Evolutionary conservation across 106 monocot genomes (phyloP), one percentile per base, ranked within the genome.

Genomic region (Acorus gramineus): DNA sequence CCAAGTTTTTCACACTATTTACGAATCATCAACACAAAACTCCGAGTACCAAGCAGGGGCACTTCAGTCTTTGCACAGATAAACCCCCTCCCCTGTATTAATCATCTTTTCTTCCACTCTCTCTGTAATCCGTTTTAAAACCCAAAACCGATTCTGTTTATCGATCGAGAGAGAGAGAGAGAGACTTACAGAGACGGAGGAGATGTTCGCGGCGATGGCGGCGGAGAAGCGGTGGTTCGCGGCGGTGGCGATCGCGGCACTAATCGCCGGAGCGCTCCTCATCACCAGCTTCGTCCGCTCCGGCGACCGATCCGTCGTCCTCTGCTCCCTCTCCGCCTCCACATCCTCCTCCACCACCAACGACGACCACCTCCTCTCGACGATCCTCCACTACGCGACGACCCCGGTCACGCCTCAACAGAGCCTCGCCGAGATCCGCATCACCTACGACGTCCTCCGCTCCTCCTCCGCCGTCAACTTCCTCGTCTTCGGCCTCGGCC

Each of bases 401-500:
- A 53, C 79, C 49, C 2, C 55, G 0, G 53, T 54, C 46, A 67
- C 67, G 44, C 90, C 90, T 14, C 90, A 90, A 71, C 90, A 90
- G 53, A 71, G 78, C 11, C 68, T 57, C 12, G 65, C 12, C 12
- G 90, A 90, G 90, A 90, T 90, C 71, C 55, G 65, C 5, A 58
- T 86, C 50, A 70, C 90, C 50, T 70, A 69, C 71, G 72, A 66
- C 76, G 83, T 90, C 10, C 83, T 90, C 56, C 73, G 68, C 42
- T 51, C 53, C 10, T 72, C 75, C 13, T 47, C 74, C 42, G 86
- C 89, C 53, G 84, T 84, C 87, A 93, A 87, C 69, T 82, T 93
- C 84, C 80, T 93, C 57, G 75, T 93, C 51, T 93, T 93, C 79
- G 93, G 93, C 45, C 83, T 93, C 43, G 89, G 89, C 52, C 72